Evolutionary conservation across 2,329 filamentous ascomycete genomes (phyloP).

Genomic region (Alternaria panax): DNA sequence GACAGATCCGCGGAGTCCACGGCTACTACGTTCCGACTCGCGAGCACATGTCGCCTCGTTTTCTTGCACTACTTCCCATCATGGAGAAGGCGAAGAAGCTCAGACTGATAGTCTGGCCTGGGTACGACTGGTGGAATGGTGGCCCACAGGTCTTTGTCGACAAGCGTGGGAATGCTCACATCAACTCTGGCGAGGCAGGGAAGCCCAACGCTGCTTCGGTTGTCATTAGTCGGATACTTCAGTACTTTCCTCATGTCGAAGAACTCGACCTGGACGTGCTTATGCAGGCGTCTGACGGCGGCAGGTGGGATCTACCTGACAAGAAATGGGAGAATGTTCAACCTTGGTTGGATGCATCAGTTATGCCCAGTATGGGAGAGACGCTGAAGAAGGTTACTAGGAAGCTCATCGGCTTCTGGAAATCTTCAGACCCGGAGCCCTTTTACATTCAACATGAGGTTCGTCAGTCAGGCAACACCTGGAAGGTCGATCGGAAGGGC

Average conservation of each 20-base stretch:
- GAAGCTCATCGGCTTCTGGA: slow-evolving; percentile 23
- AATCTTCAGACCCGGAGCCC: slow-evolving; percentile 8
- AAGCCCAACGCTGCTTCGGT: slow-evolving; percentile 27
- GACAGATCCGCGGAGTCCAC: slow-evolving; percentile 20
- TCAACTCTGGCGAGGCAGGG: slow-evolving; percentile 6
- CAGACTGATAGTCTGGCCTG: slow-evolving; percentile 36
- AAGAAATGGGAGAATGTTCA: slow-evolving; percentile 33
- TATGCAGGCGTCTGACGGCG: slow-evolving; percentile 28
- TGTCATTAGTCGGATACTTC: slow-evolving; percentile 31
- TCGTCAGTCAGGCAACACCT: slow-evolving; percentile 14
- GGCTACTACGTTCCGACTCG: slow-evolving; percentile 33
- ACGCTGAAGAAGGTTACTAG: slow-evolving; percentile 28
- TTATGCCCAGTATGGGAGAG: slow-evolving; percentile 10
- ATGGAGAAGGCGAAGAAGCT: slow-evolving; percentile 27
- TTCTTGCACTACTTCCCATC: slow-evolving; percentile 33
- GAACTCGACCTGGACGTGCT: slow-evolving; percentile 35
- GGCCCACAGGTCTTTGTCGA: slow-evolving; percentile 11
- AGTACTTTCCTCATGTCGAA: slow-evolving; percentile 34
- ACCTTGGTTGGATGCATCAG: slow-evolving; percentile 35
- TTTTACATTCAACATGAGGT: slow-evolving; percentile 38
- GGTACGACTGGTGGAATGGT: slow-evolving; percentile 37
- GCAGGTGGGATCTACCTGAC: slow-evolving; percentile 40
- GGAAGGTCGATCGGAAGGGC: slow-evolving; percentile 26
- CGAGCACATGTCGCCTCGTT: slow-evolving; percentile 34
- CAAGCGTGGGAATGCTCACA: slow-evolving; percentile 10